These are phyloP conservation scores for Aspergillus panamensis DNA, from an alignment of 495 filamentous ascomycete species.

Conservation along the genomic window DNA sequence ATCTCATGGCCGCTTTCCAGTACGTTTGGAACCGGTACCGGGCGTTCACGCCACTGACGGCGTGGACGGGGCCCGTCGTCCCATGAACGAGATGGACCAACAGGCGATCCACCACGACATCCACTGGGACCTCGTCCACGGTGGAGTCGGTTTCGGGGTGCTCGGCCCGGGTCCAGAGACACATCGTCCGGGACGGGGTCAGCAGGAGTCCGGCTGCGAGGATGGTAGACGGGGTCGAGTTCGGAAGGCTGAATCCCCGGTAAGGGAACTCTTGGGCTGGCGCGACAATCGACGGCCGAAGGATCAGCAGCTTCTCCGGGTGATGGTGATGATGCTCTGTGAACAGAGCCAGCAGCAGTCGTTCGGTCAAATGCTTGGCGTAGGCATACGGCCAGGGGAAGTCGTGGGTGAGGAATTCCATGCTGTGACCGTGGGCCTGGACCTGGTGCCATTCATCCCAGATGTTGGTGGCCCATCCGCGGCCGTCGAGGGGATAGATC, in stretches of 20 bases:
- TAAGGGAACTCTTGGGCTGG: conserved; percentile 18
- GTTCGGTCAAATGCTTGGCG: neutral
- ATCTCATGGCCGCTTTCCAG: conserved; percentile 28
- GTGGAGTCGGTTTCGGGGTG: conserved; percentile 6
- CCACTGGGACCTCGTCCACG: conserved; percentile 21
- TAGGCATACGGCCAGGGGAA: neutral
- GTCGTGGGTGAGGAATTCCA: neutral
- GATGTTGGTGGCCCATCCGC: neutral
- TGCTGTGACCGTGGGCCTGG: neutral
- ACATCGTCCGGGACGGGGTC: neutral
- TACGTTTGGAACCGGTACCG: conserved; percentile 21
- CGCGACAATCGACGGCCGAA: conserved; percentile 21
- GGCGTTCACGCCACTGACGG: conserved; percentile 27
- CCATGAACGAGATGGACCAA: conserved; percentile 17
- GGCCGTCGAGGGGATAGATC: neutral
- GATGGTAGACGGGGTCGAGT: conserved; percentile 7
- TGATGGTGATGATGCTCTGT: neutral
- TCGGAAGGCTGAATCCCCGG: conserved; percentile 11
- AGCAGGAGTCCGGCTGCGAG: neutral
- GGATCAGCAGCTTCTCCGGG: conserved; percentile 15
- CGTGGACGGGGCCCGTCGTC: conserved; percentile 29
- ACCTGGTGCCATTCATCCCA: neutral
- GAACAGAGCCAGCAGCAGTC: neutral
- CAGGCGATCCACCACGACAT: conserved; percentile 22
- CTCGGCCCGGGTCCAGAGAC: neutral